A percentile compares a stretch with the other conserved stretches of the same genome.
Conservation (phyloP, 192 early-diverging fungal genomes). For the Entomortierella beljakovae region DNA sequence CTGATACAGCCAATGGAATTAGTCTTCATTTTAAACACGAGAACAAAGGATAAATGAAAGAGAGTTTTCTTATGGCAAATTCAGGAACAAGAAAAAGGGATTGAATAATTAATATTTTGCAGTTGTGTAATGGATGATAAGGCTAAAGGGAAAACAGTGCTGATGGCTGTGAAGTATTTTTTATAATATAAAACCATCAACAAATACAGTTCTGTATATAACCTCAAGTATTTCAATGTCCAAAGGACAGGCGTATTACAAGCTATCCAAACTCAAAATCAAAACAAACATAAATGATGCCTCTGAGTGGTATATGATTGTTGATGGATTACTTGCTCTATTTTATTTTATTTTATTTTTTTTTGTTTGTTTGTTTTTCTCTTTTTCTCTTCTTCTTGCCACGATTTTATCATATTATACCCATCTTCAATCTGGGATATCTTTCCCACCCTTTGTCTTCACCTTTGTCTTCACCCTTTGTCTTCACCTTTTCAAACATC, state of each 20-base stretch:
- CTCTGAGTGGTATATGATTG: not conserved
- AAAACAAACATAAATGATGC: not conserved
- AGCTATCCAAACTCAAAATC: not conserved
- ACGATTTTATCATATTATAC: not conserved
- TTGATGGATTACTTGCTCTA: not conserved
- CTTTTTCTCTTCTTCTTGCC: conserved; percentile 3
- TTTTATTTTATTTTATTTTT: not conserved
- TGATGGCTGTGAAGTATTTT: no score
- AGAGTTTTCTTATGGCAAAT: no score
- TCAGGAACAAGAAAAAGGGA: no score
- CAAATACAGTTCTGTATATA: no score
- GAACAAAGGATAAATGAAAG: no score
- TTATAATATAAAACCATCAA: not conserved
- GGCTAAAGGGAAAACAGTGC: no score
- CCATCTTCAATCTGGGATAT: not conserved
- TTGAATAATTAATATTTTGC: no score
- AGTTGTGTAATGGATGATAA: no score
- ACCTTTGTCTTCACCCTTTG: not conserved
- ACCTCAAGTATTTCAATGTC: no score
- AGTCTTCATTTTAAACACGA: no score
- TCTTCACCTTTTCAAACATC: not conserved
- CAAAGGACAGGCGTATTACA: no score
- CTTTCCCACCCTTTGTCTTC: not conserved
- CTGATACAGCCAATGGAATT: no score
- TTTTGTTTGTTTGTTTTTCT: not conserved